Evolutionary conservation across 2,329 filamentous ascomycete species (phyloP), one percentile per base, ranked within the genome.

Genomic region (Penicillium sp.): DNA sequence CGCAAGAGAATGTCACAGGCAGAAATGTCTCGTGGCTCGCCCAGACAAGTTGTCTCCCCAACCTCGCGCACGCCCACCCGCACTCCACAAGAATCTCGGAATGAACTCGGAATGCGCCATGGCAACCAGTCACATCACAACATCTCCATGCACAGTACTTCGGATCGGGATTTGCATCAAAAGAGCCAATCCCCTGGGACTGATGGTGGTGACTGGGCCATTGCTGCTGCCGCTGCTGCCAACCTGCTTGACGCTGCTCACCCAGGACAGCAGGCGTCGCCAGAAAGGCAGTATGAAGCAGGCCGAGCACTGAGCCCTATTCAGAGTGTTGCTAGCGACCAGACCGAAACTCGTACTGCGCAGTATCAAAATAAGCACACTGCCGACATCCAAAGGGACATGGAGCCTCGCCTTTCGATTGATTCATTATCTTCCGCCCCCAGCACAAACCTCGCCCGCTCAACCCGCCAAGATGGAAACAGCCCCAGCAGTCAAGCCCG

Each of bases 251-350:
- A 72, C 46, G 59, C 53, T 39, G 44, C 61, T 26, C 67, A 71
- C 39, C 73, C 80, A 7, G 80, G 78, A 15, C 78, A 80, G 55
- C 80, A 82, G 49, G 74, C 77, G 3, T 75, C 79, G 13, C 74
- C 77, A 30, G 73, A 73, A 33, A 78, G 76, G 20, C 75, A 77
- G 45, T 57, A 64, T 37, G 87, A 89, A 56, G 82, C 88, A 60
- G 81, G 84, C 46, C 87, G 89, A 34, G 87, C 86, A 9, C 75
- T 95, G 42, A 97, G 92, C 67, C 93, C 93, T 0, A 92, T 96
- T 53, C 92, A 94, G 61, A 97, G 92, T 63, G 90, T 96, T 13
- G 93, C 91, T 9, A 94, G 92, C 56, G 93, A 91, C 64, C 87
- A 84, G 3, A 86, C 91, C 63, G 84, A 85, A 40, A 84, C 84